Base-by-base conservation (phyloP, 2,329 filamentous ascomycete species). In the Aspergillaceae sp. region DNA sequence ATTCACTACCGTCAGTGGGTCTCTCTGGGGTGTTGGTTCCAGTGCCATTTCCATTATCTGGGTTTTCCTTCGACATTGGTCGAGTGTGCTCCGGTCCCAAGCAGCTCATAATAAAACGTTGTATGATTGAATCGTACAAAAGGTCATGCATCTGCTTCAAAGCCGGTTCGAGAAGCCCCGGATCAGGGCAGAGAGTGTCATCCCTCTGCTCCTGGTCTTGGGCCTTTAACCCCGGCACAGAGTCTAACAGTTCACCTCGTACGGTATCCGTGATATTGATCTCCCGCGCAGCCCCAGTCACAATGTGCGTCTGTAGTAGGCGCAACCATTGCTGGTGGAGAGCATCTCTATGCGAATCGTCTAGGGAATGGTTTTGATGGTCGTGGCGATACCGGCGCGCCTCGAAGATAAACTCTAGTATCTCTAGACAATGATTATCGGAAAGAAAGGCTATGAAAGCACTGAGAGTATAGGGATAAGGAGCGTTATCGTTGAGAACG, bases 391-490 rank as follows among this genome's bases (percentile, higher is more conserved):
- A 96, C 51, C 86, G 78, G 47, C 87, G 84, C 10, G 89, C 84
- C 62, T 94, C 89, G 75, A 94, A 86, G 30, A 88, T 91, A 64
- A 96, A 95, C 62, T 95, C 89, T 33, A 95, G 74, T 4, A 88
- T 94, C 67, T 96, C 90, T 54, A 95, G 73, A 63, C 90, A 96
- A 68, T 94, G 89, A 61, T 94, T 94, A 61, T 92, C 87, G 1
- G 89, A 94, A 2, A 95, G 75, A 60, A 91, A 95, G 43, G 87
- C 87, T 78, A 89, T 95, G 67, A 95, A 95, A 26, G 89, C 88
- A 50, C 79, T 82, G 3, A 94, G 74, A 0, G 87, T 94, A 79
- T 87, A 96, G 56, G 90, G 90, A 42, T 87, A 81, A 7, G 85
- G 80, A 27, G 90, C 85, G 34, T 77, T 79, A 69, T 94, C 89